Evolutionary conservation across 371 early-diverging fungal species (phyloP).

Genomic region (Fennellomyces sp.): DNA sequence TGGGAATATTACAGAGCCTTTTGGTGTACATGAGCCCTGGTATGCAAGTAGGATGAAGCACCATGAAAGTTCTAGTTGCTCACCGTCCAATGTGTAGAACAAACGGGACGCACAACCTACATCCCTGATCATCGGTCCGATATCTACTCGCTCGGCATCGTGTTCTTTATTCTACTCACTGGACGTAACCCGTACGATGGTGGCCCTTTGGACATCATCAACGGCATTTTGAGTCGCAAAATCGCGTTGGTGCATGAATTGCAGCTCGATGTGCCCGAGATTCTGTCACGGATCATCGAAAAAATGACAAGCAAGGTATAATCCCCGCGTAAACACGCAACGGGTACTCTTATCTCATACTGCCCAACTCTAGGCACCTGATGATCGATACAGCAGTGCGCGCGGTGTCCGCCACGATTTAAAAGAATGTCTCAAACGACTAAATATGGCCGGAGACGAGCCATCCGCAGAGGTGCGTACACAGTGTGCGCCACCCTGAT

Average conservation of each 20-base stretch:
- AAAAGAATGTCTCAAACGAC: slow-evolving; percentile 44
- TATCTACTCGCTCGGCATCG: slow-evolving; percentile 57
- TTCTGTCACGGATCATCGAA: slow-evolving; percentile 50
- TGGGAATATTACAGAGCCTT: slow-evolving; percentile 6
- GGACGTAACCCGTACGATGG: slow-evolving; percentile 52
- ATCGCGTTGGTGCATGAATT: slow-evolving; percentile 45
- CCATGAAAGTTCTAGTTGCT: too few species aligned
- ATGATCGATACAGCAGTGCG: slow-evolving; percentile 58
- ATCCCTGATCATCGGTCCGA: slow-evolving; percentile 60
- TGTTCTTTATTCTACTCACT: slow-evolving; percentile 54
- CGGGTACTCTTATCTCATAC: too few species aligned
- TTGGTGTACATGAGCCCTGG: slow-evolving; percentile 46
- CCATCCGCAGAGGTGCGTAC: slow-evolving; percentile 36
- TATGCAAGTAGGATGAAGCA: too few species aligned
- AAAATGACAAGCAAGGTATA: slow-evolving; percentile 65
- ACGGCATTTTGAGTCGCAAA: slow-evolving; percentile 51
- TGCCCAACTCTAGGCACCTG: slow-evolving; percentile 67
- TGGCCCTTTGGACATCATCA: slow-evolving; percentile 57
- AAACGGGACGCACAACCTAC: slow-evolving; percentile 60
- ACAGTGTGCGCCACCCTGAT: too few species aligned
- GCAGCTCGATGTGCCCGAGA: slow-evolving; percentile 50
- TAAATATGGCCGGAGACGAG: slow-evolving; percentile 21
- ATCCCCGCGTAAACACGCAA: too few species aligned
- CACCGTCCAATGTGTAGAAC: too few species aligned
- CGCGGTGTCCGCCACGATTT: slow-evolving; percentile 61